phyloP scores from a whole-genome alignment of 1,284 basidiomycete genomes.

The Naganishia sp. region DNA sequence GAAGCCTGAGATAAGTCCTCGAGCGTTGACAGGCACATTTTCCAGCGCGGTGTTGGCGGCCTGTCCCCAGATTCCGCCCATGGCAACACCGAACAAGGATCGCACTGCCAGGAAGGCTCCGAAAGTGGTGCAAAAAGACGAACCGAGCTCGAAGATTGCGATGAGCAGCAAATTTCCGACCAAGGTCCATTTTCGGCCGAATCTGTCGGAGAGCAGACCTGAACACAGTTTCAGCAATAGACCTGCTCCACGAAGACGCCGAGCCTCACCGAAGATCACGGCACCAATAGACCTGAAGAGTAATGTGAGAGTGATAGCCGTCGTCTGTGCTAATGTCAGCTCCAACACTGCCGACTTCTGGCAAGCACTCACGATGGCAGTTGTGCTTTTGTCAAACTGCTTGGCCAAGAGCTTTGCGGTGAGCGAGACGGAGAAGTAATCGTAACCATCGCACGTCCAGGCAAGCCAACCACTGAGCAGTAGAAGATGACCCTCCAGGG shows the following conservation, averaged over 20 bases:
- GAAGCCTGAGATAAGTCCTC: slow-evolving; percentile 83
- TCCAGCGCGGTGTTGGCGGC: slow-evolving; percentile 69
- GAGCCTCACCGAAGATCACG: slow-evolving; percentile 65
- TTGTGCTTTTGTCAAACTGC: slow-evolving; percentile 45
- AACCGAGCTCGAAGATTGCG: slow-evolving; percentile 74
- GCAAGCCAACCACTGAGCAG: slow-evolving; percentile 33
- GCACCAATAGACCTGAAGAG: slow-evolving; percentile 87
- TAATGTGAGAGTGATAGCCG: slow-evolving; percentile 86
- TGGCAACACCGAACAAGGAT: slow-evolving; percentile 78
- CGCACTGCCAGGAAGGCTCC: slow-evolving; percentile 60
- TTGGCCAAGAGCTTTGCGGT: slow-evolving; percentile 56
- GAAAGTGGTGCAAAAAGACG: slow-evolving; percentile 57
- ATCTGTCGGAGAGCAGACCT: slow-evolving; percentile 72
- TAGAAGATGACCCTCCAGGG: slow-evolving; percentile 25
- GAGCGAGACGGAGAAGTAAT: slow-evolving; percentile 28
- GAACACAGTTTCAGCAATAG: too few relatives aligned
- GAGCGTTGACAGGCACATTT: slow-evolving; percentile 80
- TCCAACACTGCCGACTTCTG: slow-evolving; percentile 24
- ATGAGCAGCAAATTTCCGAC: slow-evolving; percentile 73
- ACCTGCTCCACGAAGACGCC: background rate
- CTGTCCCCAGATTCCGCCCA: slow-evolving; percentile 59
- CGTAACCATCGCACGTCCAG: slow-evolving; percentile 20
- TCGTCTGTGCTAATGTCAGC: slow-evolving; percentile 53
- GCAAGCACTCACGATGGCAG: slow-evolving; percentile 41
- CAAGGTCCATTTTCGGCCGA: slow-evolving; percentile 90